These are phyloP conservation scores for Entelexis paramagnoliae DNA, from an alignment of 1,139 yeast species.

Conservation along the genomic window DNA sequence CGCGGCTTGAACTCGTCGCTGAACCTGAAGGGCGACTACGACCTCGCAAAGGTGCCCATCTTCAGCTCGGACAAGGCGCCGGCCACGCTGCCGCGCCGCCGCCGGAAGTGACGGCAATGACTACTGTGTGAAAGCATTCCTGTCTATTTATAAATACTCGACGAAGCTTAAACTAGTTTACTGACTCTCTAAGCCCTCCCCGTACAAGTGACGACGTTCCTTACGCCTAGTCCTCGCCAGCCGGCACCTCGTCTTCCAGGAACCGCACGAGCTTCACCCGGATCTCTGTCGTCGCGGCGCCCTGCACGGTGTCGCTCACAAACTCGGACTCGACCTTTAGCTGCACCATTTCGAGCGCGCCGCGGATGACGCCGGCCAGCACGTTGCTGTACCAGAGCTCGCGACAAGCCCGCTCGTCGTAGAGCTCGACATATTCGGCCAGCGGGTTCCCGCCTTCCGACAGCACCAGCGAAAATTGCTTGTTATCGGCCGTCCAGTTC, in stretches of 20 bases:
- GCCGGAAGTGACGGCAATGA: neutral
- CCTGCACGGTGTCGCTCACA: constrained; percentile 69
- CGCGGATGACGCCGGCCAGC: constrained; percentile 78
- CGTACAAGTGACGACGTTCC: too few species aligned
- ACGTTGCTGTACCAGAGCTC: constrained; percentile 90
- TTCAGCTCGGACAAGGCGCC: constrained; percentile 21
- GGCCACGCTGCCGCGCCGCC: constrained; percentile 9
- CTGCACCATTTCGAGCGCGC: constrained; percentile 94
- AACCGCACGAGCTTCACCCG: constrained; percentile 60
- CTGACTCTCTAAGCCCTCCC: neutral
- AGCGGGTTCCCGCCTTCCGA: constrained; percentile 65
- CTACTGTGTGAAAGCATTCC: neutral
- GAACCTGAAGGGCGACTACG: constrained; percentile 22
- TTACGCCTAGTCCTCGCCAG: constrained; percentile 66
- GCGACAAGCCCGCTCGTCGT: constrained; percentile 57
- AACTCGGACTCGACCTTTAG: constrained; percentile 78
- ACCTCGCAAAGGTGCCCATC: constrained; percentile 23
- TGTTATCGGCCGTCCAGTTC: constrained; percentile 69
- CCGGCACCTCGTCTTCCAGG: constrained; percentile 89
- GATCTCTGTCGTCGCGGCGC: constrained; percentile 62
- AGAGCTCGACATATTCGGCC: constrained; percentile 90
- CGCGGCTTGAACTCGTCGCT: constrained; percentile 21
- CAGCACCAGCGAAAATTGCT: constrained; percentile 60
- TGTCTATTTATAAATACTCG: neutral
- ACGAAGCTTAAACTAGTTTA: neutral